A percentile compares a stretch with the other conserved stretches of the same genome.
phyloP scores from a whole-genome alignment of 192 early-diverging fungal species.

The Radiomyces spectabilis region DNA sequence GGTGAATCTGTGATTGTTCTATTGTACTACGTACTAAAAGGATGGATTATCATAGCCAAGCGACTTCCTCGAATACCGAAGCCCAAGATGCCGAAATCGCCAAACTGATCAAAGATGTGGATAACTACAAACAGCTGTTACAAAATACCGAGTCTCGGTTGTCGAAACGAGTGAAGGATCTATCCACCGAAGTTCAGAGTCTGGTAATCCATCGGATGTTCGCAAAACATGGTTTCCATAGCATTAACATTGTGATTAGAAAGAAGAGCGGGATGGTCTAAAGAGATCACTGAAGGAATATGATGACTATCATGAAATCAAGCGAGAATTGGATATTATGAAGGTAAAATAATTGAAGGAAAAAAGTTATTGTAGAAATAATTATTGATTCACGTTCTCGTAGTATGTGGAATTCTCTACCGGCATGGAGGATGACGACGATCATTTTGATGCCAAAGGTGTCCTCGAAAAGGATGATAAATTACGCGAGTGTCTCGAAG shows the following conservation, averaged over 20 bases:
- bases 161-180: constrained; percentile 34
- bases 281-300: constrained; percentile 49
- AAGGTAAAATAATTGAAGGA: constrained; percentile 46
- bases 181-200: constrained; percentile 33
- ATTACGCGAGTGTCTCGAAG: constrained; percentile 61
- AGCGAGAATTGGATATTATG: constrained; percentile 77
- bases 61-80: neutral
- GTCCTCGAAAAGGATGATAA: constrained; percentile 32
- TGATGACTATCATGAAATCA: constrained; percentile 83
- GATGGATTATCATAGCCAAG: too few species aligned
- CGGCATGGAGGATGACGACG: constrained; percentile 36
- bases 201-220: constrained; percentile 12
- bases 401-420: constrained; percentile 66
- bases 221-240: neutral
- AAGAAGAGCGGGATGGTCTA: constrained; percentile 51
- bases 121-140: constrained; percentile 32
- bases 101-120: constrained; percentile 34
- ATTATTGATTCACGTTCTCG: neutral
- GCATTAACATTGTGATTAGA: constrained; percentile 15
- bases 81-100: constrained; percentile 34
- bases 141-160: constrained; percentile 30
- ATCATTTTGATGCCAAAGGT: constrained; percentile 31
- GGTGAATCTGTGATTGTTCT: too few species aligned
- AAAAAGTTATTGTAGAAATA: neutral
- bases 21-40: too few species aligned